Percentiles rank a stretch among this genome's conserved stretches.
These are phyloP conservation scores for Breviolum minutum DNA, from an alignment of 73 alveolate species.

Conservation along the genomic window DNA sequence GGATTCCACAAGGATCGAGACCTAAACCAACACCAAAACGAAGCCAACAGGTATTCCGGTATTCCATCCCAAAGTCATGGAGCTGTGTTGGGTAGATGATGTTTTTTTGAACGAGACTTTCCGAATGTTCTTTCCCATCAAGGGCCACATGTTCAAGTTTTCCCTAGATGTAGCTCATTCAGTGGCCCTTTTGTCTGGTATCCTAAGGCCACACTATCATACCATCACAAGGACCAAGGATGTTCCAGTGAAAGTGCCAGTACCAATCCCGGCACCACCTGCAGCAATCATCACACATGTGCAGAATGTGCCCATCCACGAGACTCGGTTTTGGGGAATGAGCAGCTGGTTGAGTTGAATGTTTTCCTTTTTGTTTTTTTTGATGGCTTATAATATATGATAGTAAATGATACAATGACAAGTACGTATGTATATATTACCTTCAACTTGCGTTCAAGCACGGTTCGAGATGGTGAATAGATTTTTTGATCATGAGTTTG, in stretches of 20 bases:
- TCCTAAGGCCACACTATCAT: background rate
- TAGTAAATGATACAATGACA: background rate
- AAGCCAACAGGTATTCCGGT: too few relatives aligned
- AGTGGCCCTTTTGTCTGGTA: too few relatives aligned
- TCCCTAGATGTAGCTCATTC: too few relatives aligned
- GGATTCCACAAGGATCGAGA: too few relatives aligned
- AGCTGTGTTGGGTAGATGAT: too few relatives aligned
- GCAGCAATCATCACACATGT: slow-evolving; percentile 24
- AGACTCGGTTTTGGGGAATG: background rate
- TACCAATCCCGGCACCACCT: slow-evolving; percentile 31
- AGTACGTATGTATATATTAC: background rate
- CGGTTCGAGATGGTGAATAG: background rate
- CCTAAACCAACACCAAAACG: too few relatives aligned
- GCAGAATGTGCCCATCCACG: slow-evolving; percentile 3
- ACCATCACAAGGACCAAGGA: background rate
- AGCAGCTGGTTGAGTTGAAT: background rate
- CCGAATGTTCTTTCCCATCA: too few relatives aligned
- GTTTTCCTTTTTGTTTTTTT: background rate
- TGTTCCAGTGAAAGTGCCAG: slow-evolving; percentile 1
- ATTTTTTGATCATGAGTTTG: background rate
- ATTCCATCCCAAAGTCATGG: too few relatives aligned
- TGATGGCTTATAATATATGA: background rate
- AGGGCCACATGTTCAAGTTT: too few relatives aligned
- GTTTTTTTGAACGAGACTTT: too few relatives aligned
- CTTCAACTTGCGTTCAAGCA: background rate